Base-by-base conservation (phyloP, 2,329 filamentous ascomycete genomes). In the Mollisia scopiformis region DNA sequence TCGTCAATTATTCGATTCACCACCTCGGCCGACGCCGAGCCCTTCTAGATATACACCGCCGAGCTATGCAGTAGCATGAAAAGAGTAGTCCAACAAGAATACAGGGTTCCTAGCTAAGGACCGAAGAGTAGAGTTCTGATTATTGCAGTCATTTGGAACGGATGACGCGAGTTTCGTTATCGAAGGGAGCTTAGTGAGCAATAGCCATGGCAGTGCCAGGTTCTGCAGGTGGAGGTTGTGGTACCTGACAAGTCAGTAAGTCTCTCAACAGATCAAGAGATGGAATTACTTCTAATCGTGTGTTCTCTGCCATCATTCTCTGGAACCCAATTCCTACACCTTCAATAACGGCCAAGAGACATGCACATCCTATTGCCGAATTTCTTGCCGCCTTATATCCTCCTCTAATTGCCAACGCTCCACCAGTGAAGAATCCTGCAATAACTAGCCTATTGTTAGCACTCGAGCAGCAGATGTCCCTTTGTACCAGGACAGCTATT, bases 301-400 rank as follows among this genome's bases (percentile, higher is more conserved):
- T 96, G 76, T 89, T 90, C 66, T 93, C 91, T 35, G 93, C 91
- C 85, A 97, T 91, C 89, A 97, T 93, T 77, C 93, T 89, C 77
- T 93, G 90, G 80, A 97, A 94, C 8, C 91, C 93, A 74, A 99
- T 98, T 71, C 94, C 94, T 58, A 98, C 95, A 71, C 95, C 94
- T 78, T 99, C 94, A 66, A 99, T 98, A 67, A 99, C 94, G 54
- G 92, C 95, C 49, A 99, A 83, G 72, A 99, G 85, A 67, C 97
- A 91, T 27, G 92, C 95, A 76, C 95, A 98, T 69, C 94, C 95
- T 72, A 99, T 98, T 65, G 95, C 95, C 62, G 92, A 93, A 78
- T 98, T 98, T 71, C 95, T 85, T 66, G 95, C 93, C 23, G 94
- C 92, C 81, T 92, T 93, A 77, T 90, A 89, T 61, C 95, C 95